Evolutionary conservation across 495 filamentous ascomycete species (phyloP), one percentile per base, ranked within the genome.

Genomic region (Filosporella fistucella): DNA sequence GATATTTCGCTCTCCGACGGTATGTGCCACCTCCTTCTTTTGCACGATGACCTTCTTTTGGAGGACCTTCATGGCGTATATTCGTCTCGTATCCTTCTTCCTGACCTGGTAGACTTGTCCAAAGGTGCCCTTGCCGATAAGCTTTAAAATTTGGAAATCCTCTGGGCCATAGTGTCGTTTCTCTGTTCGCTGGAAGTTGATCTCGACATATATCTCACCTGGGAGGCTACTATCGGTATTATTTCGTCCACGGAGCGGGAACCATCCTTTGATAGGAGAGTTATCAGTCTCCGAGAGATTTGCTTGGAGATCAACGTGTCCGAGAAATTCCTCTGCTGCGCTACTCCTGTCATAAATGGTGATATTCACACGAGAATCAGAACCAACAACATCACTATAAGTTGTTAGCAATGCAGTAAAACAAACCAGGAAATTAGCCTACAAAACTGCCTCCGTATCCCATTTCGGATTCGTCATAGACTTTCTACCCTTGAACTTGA

Each of bases 61-160:
- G 17, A 98, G 71, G 2, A 97, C 91, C 63, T 98, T 98, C 93
- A 98, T 98, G 32, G 93, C 93, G 56, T 97, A 98, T 47, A 98
- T 95, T 16, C 94, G 82, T 55, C 82, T 78, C 1, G 93, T 96
- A 61, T 98, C 93, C 72, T 88, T 93, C 75, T 98, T 97, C 54
- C 89, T 86, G n/a, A 97, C 93, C 58, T 97, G 93, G 57, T 96
- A 99, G 2, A 99, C 93, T 65, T 99, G 94, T n/a, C 93, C 93
- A 64, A 99, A 99, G 0, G 94, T 99, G 60, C 89, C 93, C 68
- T 95, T 97, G 32, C 93, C 93, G 60, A 99, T 97, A 21, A 99
- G 81, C 63, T 94, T 91, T 49, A 98, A 68, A 46, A 97, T 90
- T 55, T 91, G 78, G 68, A 98, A 98, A 62, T 98, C 94, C 53